Base-by-base conservation (phyloP, 2,329 filamentous ascomycete species). In the Trichoderma cornu-damae region DNA sequence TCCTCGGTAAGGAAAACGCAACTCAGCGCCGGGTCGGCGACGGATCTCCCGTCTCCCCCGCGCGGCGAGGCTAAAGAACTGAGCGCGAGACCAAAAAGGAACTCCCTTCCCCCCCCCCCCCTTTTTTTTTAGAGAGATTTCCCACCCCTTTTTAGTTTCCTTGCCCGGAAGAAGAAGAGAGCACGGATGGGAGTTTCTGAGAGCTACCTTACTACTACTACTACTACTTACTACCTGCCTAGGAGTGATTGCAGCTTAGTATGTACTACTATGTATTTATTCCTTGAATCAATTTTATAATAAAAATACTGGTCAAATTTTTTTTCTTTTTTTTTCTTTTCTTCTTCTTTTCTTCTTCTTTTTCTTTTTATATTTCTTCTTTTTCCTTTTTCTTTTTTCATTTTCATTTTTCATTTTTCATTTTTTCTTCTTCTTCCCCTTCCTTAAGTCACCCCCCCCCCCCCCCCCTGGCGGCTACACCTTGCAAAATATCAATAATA, bases 11-110 rank as follows among this genome's bases (percentile, higher is more conserved):
- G 30, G 28, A 24, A n/a, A 12, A 7, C 16, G 26, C 40, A 12
- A 7, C 16, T 24, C 40, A 54, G 42, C 42, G 16, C 32, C 34
- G 51, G 51, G 51, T 47, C 51, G 51, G 51, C 51, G 42, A 47
- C 51, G 22, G 51, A 55, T 55, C 51, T 55, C 51, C 51, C 51
- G 51, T 55, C 30, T 34, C 42, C 51, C 42, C 42, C n/a, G n/a
- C 48, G 35, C 51, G 32, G 32, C 24, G 32, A 55, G 51, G 51
- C 51, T 55, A 51, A 7, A 16, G 12, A 14, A 20, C 30, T 49
- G 38, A 52, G 35, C 35, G 35, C 35, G 49, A 55, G 51, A 35
- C 48, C 20, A 8, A 24, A 12, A 14, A 37, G n/a, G 14, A 30
- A 35, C 35, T n/a, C n/a, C n/a, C n/a, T n/a, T n/a, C n/a, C n/a